A percentile compares a stretch with the other conserved stretches of the same genome.
These are phyloP conservation scores for Basipetospora chlamydospora DNA, from an alignment of 2,329 filamentous ascomycete genomes.

Conservation along the genomic window DNA sequence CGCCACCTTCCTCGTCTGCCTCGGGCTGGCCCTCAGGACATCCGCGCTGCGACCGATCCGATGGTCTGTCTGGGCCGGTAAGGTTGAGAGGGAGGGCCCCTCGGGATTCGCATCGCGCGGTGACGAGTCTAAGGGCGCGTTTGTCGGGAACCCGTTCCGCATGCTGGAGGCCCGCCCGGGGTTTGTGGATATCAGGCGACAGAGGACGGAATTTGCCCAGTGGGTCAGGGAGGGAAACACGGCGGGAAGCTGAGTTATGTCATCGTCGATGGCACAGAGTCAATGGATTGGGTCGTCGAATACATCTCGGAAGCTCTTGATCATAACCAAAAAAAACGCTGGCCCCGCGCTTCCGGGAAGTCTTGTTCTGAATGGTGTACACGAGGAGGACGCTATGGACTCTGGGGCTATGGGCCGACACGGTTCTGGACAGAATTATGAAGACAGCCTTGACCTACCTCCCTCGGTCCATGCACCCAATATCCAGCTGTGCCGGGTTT, in stretches of 20 bases:
- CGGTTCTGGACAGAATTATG: no score
- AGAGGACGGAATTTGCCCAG: slow-evolving; percentile 63
- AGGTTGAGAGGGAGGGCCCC: slow-evolving; percentile 65
- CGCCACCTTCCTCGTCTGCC: slow-evolving; percentile 64
- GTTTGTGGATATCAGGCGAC: slow-evolving; percentile 76
- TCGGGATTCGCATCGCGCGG: slow-evolving; percentile 39
- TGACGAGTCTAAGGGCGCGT: slow-evolving; percentile 56
- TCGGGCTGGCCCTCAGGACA: slow-evolving; percentile 68
- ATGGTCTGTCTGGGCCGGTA: slow-evolving; percentile 68
- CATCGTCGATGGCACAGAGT: not conserved
- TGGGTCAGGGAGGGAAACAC: slow-evolving; percentile 40
- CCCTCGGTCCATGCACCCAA: no score
- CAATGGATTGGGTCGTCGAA: no score
- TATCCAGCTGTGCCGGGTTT: no score
- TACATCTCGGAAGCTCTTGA: no score
- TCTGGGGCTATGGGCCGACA: no score
- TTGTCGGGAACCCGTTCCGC: slow-evolving; percentile 63
- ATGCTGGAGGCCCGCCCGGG: slow-evolving; percentile 66
- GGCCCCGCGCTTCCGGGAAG: no score
- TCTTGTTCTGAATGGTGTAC: no score
- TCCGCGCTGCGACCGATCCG: slow-evolving; percentile 72
- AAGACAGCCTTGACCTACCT: no score
- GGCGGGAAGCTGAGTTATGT: not conserved
- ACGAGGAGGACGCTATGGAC: no score
- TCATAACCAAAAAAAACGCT: no score